Evolutionary conservation across 2,329 filamentous ascomycete species (phyloP).

Genomic region (Apiospora sp.): DNA sequence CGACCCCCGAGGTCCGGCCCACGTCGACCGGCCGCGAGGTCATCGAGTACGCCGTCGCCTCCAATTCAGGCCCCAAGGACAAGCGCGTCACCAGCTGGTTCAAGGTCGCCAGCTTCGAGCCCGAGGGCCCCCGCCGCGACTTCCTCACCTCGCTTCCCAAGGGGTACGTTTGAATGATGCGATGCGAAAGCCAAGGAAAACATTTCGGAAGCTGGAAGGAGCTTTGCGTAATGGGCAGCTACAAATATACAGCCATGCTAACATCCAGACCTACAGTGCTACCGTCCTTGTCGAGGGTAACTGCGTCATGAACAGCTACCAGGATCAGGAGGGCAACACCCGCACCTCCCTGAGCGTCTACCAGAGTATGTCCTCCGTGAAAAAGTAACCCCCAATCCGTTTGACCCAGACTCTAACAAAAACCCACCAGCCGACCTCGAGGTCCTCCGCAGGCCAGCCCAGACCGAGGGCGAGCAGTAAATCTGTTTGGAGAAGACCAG

Average conservation of each 20-base stretch:
- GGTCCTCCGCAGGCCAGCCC: conserved; percentile 48
- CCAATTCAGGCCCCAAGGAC: conserved; percentile 70
- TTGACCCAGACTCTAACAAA: conserved; percentile 21
- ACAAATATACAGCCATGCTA: neutral
- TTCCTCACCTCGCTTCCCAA: conserved; percentile 78
- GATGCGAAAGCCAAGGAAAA: too few relatives aligned
- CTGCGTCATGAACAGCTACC: conserved; percentile 71
- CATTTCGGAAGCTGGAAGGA: too few relatives aligned
- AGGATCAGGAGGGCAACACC: conserved; percentile 75
- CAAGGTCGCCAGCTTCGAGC: conserved; percentile 74
- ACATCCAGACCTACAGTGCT: conserved; percentile 60
- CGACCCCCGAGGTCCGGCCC: conserved; percentile 76
- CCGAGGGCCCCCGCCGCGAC: conserved; percentile 74
- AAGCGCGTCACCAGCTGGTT: conserved; percentile 88
- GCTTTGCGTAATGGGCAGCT: neutral
- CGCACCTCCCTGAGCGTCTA: conserved; percentile 71
- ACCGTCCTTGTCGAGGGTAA: conserved; percentile 87
- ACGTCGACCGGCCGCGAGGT: conserved; percentile 77
- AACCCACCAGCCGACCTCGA: conserved; percentile 53
- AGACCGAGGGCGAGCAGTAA: neutral
- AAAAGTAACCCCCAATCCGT: too few relatives aligned
- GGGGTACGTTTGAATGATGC: conserved; percentile 76
- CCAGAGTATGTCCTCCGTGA: conserved; percentile 72
- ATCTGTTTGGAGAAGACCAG: neutral
- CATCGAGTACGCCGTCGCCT: conserved; percentile 79